Percentiles rank a stretch among this genome's conserved stretches.
phyloP scores from a whole-genome alignment of 306 rosid genomes.

The Quercus suber region DNA sequence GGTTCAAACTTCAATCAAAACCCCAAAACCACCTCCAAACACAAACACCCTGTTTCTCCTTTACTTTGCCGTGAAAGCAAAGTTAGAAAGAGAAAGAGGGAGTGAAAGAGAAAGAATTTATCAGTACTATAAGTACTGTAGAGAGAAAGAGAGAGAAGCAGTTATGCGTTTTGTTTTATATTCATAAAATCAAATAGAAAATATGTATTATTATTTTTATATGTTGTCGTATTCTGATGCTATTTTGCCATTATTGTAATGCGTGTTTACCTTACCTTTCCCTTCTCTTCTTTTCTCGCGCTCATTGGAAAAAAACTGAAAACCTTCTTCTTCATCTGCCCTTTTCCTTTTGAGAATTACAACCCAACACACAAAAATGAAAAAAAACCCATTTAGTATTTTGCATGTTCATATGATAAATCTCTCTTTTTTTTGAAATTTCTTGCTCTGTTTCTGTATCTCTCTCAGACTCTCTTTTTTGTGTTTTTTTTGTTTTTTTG shows the following conservation, averaged over 20 bases:
- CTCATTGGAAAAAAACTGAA: neutral
- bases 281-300: constrained; percentile 1
- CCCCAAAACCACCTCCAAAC: too few relatives aligned
- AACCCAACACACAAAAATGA: too few relatives aligned
- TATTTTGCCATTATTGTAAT: too few relatives aligned
- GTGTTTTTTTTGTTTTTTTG: neutral
- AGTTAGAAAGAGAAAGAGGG: neutral
- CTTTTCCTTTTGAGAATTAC: neutral
- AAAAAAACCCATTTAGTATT: too few relatives aligned
- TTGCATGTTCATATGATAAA: too few relatives aligned
- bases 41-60: neutral
- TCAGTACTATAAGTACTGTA: too few relatives aligned
- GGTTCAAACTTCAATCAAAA: too few relatives aligned
- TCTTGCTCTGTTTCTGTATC: neutral
- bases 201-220: neutral
- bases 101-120: neutral
- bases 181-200: neutral
- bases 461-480: neutral
- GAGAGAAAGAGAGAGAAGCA: neutral
- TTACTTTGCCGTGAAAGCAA: constrained; percentile 12
- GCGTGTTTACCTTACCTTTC: neutral
- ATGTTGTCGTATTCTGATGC: too few relatives aligned
- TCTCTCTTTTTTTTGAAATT: too few relatives aligned
- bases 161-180: constrained; percentile 2
- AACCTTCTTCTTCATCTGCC: neutral